Base-by-base conservation (phyloP, 1,139 yeast species). In the Candida labiduridarum region DNA sequence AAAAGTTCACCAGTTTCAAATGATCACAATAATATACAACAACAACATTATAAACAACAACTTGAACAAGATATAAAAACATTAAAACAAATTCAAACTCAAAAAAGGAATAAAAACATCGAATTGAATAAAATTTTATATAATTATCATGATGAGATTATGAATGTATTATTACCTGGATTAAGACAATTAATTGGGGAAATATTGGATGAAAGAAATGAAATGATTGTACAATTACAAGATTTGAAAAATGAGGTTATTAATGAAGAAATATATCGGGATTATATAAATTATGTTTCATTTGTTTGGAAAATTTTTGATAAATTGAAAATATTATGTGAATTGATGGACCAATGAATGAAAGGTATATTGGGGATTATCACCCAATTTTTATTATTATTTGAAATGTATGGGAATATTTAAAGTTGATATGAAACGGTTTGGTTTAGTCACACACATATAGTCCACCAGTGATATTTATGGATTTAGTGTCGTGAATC, bases 111-210 rank as follows among this genome's bases (percentile, higher is more conserved):
- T 10, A 60, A 59, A 22, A 74, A 73, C 52, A 35, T 49, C 12
- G 60, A 69, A 48, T 56, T 72, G 11, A 52, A 61, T 8, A 48
- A 55, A 19, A 52, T 70, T 0, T 53, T 71, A 11, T 53, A 60
- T 30, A 63, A 64, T 15, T 74, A 72, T 55, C 75, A 73, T 48
- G 45, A 49, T 19, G 64, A 70, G 18, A 60, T 73, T 1, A 48
- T 62, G 7, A 58, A 52, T 25, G 59, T 59, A 11, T 55, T 74
- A n/a, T 46, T 73, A 7, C 79, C 79, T 0, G 52, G 56, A 11
- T 57, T 75, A 25, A 52, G 75, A 9, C 44, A 49, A 14, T 70
- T 41, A 11, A 44, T 45, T 25, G 36, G 41, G 29, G 47, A 50
- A 15, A 51, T 48, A 19, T 47, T 47, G 19, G 29, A 53, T 31